Evolutionary conservation across 2,329 filamentous ascomycete species (phyloP), one percentile per base, ranked within the genome.

Genomic region (Colletotrichum godetiae): DNA sequence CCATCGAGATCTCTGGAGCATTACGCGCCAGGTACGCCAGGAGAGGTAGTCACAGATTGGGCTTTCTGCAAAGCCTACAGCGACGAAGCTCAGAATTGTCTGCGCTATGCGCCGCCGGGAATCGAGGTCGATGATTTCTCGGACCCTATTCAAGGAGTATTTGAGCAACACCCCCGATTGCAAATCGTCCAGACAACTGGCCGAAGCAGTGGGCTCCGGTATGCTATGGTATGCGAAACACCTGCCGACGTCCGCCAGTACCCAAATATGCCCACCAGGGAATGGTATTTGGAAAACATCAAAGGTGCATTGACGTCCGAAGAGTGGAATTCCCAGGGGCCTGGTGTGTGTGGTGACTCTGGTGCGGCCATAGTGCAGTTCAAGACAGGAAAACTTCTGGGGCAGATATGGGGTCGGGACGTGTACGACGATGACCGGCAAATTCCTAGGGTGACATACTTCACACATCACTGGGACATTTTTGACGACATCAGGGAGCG

Each of bases 391-490:
- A 0, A 15, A 5, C 19, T 71, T 4, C 2, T 71, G 3, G 62
- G 68, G 4, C 63, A 67, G 15, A 49, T 71, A 5, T 71, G 68
- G 68, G 68, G 68, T 5, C 68, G 62, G 2, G 67, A 66, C 5
- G 24, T 22, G 1, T 59, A 60, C 31, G 62, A 31, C 0, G 68
- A 11, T 5, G 19, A 37, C 5, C 3, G 5, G 3, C 15, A n/a
- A n/a, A 37, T 7, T 3, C 5, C 19, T 11, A 67, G 53, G 15
- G 0, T 66, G 15, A 35, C 67, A 15, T 70, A 70, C 22, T 70
- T 70, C 15, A 67, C 67, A 6, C 62, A 65, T 24, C 22, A 59
- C 13, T 15, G 10, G 24, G 67, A 70, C 19, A 27, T 70, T 1
- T 67, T 70, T 10, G 67, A 66, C 24, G 67, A 70, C 4, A 60